These are phyloP conservation scores for Ophiostoma himal-ulmi DNA, from an alignment of 2,329 filamentous ascomycete genomes.

Conservation along the genomic window DNA sequence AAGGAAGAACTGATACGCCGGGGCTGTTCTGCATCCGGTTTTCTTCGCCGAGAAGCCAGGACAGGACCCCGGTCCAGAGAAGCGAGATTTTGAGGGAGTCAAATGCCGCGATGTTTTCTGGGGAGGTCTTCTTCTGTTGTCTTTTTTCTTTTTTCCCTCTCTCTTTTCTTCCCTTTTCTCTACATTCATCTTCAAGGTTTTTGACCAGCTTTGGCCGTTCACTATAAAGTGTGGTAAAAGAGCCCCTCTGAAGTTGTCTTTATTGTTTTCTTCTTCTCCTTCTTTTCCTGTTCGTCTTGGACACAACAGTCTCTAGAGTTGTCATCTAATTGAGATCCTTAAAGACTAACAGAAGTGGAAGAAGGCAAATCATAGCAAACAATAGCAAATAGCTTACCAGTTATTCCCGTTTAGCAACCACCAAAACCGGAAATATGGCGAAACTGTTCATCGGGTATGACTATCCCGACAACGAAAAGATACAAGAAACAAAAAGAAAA, in stretches of 20 bases:
- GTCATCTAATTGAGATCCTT: background rate
- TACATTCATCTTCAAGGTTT: background rate
- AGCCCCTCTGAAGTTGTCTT: background rate
- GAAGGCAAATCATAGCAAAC: background rate
- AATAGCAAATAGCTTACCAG: background rate
- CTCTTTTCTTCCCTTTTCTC: background rate
- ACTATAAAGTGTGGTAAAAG: background rate
- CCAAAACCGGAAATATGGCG: constrained; percentile 18
- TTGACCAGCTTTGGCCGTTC: background rate
- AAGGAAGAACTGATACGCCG: background rate
- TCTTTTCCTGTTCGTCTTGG: background rate
- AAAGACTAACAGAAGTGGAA: constrained; percentile 3
- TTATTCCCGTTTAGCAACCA: background rate
- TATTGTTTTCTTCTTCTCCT: background rate
- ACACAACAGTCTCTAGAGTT: background rate
- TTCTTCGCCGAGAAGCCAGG: background rate
- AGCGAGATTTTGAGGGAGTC: background rate
- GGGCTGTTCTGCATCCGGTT: background rate
- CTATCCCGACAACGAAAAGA: background rate
- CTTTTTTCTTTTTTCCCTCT: background rate
- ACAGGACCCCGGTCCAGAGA: background rate
- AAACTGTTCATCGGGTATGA: constrained; percentile 71
- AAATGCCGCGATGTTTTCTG: background rate
- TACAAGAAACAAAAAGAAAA: background rate
- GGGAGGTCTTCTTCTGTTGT: background rate